Evolutionary conservation across 176 grass and related monocot species (phyloP).

Genomic region (Triticum aestivum): IWGSC_CS_RefSeq_v2.1 NC_057799.1:124390876-124391375

Average conservation of each 20-base stretch:
- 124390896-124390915: constrained; percentile 58
- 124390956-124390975: constrained; percentile 34
- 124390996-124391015: constrained; percentile 36
- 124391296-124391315: constrained; percentile 53
- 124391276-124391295: constrained; percentile 34
- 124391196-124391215: constrained; percentile 49
- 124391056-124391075: constrained; percentile 68
- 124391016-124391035: constrained; percentile 37
- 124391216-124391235: constrained; percentile 47
- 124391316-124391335: constrained; percentile 57
- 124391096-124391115: neutral
- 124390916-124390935: constrained; percentile 43
- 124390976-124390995: constrained; percentile 30
- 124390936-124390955: constrained; percentile 32
- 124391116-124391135: neutral
- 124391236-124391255: constrained; percentile 20
- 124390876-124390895: constrained; percentile 65
- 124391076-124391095: constrained; percentile 6
- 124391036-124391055: constrained; percentile 43
- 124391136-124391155: neutral
- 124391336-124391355: constrained; percentile 39
- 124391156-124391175: constrained; percentile 24
- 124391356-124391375: constrained; percentile 36
- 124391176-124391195: constrained; percentile 68
- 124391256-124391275: constrained; percentile 46